A percentile compares a stretch with the other conserved stretches of the same genome.
phyloP scores from a whole-genome alignment of 441 rosid species.

The Euphorbia schlechtendalii region DNA sequence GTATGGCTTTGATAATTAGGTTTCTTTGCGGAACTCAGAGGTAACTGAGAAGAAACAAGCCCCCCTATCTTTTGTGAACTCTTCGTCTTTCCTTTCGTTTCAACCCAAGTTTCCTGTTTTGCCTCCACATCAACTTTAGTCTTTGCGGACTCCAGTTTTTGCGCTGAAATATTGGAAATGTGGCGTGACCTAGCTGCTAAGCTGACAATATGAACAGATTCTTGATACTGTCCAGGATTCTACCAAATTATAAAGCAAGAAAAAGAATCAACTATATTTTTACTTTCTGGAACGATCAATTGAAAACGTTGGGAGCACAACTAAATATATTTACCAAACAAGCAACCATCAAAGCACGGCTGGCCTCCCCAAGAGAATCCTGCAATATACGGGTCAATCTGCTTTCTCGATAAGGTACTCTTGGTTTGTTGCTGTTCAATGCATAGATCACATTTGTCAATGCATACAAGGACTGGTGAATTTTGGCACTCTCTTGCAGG shows the following conservation, averaged over 20 bases:
- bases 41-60: slow-evolving; percentile 34
- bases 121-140: slow-evolving; percentile 69
- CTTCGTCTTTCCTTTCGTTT: slow-evolving; percentile 82
- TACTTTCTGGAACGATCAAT: neutral
- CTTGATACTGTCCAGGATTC: slow-evolving; percentile 96
- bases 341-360: slow-evolving; percentile 79
- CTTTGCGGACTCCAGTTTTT: slow-evolving; percentile 55
- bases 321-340: slow-evolving; percentile 50
- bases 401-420: slow-evolving; percentile 89
- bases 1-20: slow-evolving; percentile 29
- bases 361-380: slow-evolving; percentile 91
- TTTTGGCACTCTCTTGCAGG: slow-evolving; percentile 79
- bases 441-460: slow-evolving; percentile 86
- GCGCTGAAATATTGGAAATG: slow-evolving; percentile 48
- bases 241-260: slow-evolving; percentile 13
- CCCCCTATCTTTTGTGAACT: slow-evolving; percentile 40
- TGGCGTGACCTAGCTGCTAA: slow-evolving; percentile 92
- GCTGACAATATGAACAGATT: slow-evolving; percentile 80
- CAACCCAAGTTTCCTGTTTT: slow-evolving; percentile 75
- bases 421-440: slow-evolving; percentile 55
- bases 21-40: slow-evolving; percentile 43
- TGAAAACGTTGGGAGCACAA: neutral
- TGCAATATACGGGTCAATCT: slow-evolving; percentile 87
- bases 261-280: neutral
- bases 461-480: slow-evolving; percentile 80